Conservation (phyloP, 2,329 filamentous ascomycete genomes). For the Aspergillus clavatus region DNA sequence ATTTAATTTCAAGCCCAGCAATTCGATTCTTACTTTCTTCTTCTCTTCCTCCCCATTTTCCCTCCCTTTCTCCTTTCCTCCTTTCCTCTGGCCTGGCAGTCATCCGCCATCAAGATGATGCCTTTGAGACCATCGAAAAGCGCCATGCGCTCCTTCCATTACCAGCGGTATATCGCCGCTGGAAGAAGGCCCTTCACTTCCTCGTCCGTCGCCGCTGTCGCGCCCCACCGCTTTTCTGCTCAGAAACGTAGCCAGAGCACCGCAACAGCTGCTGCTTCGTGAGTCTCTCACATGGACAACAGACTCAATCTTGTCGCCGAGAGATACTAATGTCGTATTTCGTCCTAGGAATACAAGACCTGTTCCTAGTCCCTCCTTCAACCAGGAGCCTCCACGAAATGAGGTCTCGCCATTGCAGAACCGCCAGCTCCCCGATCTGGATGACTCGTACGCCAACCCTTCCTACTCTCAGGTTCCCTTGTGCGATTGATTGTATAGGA, state of each 20-base stretch:
- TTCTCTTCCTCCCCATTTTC: slow-evolving; percentile 12
- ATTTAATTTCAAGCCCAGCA: not conserved
- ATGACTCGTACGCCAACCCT: slow-evolving; percentile 65
- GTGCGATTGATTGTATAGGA: not conserved
- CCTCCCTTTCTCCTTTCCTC: slow-evolving; percentile 17
- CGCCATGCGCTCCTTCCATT: slow-evolving; percentile 45
- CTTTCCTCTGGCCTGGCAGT: slow-evolving; percentile 27
- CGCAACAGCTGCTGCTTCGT: slow-evolving; percentile 51
- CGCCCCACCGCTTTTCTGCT: slow-evolving; percentile 42
- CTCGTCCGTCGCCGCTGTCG: slow-evolving; percentile 41
- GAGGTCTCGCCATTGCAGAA: slow-evolving; percentile 64
- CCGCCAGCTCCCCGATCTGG: slow-evolving; percentile 59
- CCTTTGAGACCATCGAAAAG: slow-evolving; percentile 47
- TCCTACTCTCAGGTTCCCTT: slow-evolving; percentile 16
- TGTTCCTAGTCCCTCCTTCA: slow-evolving; percentile 58
- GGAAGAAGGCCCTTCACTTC: slow-evolving; percentile 41
- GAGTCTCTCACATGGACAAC: slow-evolving; percentile 33
- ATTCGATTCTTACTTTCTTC: slow-evolving; percentile 6
- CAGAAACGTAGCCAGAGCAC: slow-evolving; percentile 46
- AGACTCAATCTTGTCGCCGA: slow-evolving; percentile 10
- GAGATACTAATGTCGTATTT: slow-evolving; percentile 7
- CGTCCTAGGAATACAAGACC: slow-evolving; percentile 53
- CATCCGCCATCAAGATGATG: slow-evolving; percentile 43
- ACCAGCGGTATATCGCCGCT: slow-evolving; percentile 38
- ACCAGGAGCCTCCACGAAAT: slow-evolving; percentile 54